phyloP scores from a whole-genome alignment of 257 asterid species.

The Mitragyna speciosa region DNA sequence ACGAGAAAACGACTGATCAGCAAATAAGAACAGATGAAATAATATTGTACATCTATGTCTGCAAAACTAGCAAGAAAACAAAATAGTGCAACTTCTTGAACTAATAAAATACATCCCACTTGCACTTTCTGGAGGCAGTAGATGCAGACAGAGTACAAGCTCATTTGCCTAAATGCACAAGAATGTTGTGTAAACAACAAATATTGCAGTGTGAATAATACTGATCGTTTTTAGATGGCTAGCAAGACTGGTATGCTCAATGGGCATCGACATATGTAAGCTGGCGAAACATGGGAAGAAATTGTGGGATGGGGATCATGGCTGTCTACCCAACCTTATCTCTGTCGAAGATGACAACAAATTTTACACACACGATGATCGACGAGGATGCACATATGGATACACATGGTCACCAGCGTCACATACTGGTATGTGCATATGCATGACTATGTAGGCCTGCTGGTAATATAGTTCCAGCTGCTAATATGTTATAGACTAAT shows the following conservation, averaged over 20 bases:
- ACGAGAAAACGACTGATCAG: neutral
- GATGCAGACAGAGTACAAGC: too few species aligned
- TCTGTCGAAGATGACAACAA: slow-evolving; percentile 30
- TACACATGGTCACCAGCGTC: neutral
- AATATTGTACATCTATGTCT: neutral
- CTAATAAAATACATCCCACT: too few species aligned
- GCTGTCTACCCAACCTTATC: slow-evolving; percentile 27
- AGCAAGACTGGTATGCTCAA: neutral
- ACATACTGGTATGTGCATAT: neutral
- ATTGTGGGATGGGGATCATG: neutral
- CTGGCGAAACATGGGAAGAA: slow-evolving; percentile 5
- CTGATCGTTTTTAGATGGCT: neutral
- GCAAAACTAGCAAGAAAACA: neutral
- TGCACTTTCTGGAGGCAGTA: too few species aligned
- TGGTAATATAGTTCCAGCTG: neutral
- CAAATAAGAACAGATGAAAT: neutral
- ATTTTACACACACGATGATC: slow-evolving; percentile 22
- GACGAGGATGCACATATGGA: neutral
- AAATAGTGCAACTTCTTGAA: too few species aligned
- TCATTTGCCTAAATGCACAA: neutral
- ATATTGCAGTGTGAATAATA: neutral
- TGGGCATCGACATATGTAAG: neutral
- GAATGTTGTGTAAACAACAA: neutral
- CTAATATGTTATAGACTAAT: neutral
- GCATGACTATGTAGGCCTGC: neutral